Evolutionary conservation across 345 rosid genomes (phyloP), one percentile per base, ranked within the genome.

Genomic region (Punica granatum): DNA sequence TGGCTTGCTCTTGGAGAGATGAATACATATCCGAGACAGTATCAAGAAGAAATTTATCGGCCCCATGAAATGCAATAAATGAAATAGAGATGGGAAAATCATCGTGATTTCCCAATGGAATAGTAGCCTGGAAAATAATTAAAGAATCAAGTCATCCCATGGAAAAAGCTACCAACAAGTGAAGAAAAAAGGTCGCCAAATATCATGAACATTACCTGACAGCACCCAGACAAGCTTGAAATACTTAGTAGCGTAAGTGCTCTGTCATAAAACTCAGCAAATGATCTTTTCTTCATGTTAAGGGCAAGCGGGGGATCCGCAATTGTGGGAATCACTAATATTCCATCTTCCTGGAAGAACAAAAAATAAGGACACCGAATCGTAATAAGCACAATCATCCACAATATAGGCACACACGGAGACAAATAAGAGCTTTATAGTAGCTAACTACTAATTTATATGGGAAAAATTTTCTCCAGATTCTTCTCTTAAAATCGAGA

Each of bases 1-100:
- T 62, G 64, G 77, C 87, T 80, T 90, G 92, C 64, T 86, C 92
- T 78, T 85, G 94, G 75, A 93, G 92, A 69, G 96, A 81, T 33
- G 87, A 69, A 65, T 84, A 84, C 80, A 90, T 86, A 66, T 88
- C 94, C 77, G 84, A 76, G 44, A 87, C 76, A 37, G 90, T 87
- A 86, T 93, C 97, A 15, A 93, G 96, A 74, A 93, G 94, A 78
- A 88, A 90, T 73, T 88, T 88, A 82, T 93, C 98, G 26, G 85
- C 88, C 65, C 98, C 97, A 67, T 87, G 87, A 73, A 71, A 86
- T 15, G 98, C 56, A 63, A 90, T 76, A 76, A 93, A 81, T 44
- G 98, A 93, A 68, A 93, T 81, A 1, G 97, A 90, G 60, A 88
- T 69, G 34, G 96, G 96, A 74, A 63, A 74, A n/a, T 64, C 85